Percentiles rank a stretch among this genome's conserved stretches.
Evolutionary conservation across 1,284 basidiomycete species (phyloP).

Genomic region (Rhodotorula sp.): DNA sequence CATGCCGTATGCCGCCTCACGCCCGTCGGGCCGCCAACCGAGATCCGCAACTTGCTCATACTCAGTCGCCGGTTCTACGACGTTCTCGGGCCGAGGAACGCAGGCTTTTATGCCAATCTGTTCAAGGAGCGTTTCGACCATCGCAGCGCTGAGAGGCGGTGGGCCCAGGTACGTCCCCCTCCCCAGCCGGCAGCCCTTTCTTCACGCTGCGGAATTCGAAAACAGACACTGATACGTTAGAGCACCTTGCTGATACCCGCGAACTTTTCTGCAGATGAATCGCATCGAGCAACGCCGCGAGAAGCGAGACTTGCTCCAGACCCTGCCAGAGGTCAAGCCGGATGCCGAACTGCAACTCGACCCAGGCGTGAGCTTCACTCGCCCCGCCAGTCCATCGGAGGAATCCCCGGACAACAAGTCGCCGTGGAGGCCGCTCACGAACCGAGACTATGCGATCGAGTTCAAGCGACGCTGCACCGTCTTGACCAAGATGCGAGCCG

Average conservation of each 20-base stretch:
- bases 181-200: not conserved
- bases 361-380: conserved; percentile 24
- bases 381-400: conserved; percentile 27
- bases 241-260: not conserved
- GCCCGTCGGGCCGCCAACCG: conserved; percentile 21
- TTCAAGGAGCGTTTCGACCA: conserved; percentile 51
- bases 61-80: conserved; percentile 44
- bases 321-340: conserved; percentile 25
- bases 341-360: conserved; percentile 32
- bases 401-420: conserved; percentile 18
- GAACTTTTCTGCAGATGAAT: conserved; percentile 43
- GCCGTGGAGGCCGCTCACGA: conserved; percentile 35
- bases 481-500: conserved; percentile 30
- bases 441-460: conserved; percentile 34
- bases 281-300: conserved; percentile 47
- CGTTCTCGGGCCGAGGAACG: conserved; percentile 49
- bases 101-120: conserved; percentile 50
- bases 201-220: not conserved
- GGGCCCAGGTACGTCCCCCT: conserved; percentile 38
- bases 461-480: conserved; percentile 37
- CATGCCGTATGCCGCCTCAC: conserved; percentile 40
- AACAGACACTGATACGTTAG: not conserved
- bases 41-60: conserved; percentile 23
- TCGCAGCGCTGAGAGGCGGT: conserved; percentile 44
- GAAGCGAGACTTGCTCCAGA: conserved; percentile 42